Conservation (phyloP, 1,284 basidiomycete genomes). For the Retiboletus flavoniger region DNA sequence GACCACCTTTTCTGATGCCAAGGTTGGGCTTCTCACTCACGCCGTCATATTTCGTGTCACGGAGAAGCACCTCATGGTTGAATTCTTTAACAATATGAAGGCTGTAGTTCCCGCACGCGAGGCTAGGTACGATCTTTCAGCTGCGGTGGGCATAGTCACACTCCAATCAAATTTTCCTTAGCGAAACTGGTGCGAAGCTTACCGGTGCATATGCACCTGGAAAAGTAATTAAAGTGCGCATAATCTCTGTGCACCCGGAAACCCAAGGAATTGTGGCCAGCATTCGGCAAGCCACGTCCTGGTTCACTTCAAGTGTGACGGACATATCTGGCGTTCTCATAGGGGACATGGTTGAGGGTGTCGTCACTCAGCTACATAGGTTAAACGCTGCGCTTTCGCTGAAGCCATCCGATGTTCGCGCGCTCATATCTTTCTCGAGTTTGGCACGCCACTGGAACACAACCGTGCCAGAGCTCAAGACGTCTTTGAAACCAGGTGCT, state of each 20-base stretch:
- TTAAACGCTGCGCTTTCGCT: slow-evolving; percentile 79
- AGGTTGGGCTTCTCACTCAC: slow-evolving; percentile 74
- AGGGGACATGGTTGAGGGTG: slow-evolving; percentile 71
- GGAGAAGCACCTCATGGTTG: slow-evolving; percentile 79
- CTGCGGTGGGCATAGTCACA: not conserved
- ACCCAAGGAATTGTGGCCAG: slow-evolving; percentile 77
- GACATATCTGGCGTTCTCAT: slow-evolving; percentile 77
- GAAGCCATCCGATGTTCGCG: slow-evolving; percentile 70
- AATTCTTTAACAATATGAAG: slow-evolving; percentile 89
- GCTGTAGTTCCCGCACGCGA: slow-evolving; percentile 82
- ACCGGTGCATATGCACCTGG: slow-evolving; percentile 74
- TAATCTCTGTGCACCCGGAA: slow-evolving; percentile 71
- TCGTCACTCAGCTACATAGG: slow-evolving; percentile 77
- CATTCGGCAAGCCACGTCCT: slow-evolving; percentile 77
- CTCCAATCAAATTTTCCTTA: slow-evolving; percentile 6
- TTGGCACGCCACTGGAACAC: slow-evolving; percentile 80
- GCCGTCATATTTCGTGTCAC: slow-evolving; percentile 82
- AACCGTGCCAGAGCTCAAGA: slow-evolving; percentile 69
- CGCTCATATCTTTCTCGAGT: slow-evolving; percentile 83
- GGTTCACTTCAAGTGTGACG: slow-evolving; percentile 46
- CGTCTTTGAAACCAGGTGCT: slow-evolving; percentile 69
- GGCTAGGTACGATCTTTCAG: slow-evolving; percentile 59
- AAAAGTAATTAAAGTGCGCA: slow-evolving; percentile 84
- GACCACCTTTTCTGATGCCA: slow-evolving; percentile 64
- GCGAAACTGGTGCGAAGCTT: slow-evolving; percentile 49